Evolutionary conservation across 768 basidiomycete genomes (phyloP).

Genomic region (Collybiopsis confluens): DNA sequence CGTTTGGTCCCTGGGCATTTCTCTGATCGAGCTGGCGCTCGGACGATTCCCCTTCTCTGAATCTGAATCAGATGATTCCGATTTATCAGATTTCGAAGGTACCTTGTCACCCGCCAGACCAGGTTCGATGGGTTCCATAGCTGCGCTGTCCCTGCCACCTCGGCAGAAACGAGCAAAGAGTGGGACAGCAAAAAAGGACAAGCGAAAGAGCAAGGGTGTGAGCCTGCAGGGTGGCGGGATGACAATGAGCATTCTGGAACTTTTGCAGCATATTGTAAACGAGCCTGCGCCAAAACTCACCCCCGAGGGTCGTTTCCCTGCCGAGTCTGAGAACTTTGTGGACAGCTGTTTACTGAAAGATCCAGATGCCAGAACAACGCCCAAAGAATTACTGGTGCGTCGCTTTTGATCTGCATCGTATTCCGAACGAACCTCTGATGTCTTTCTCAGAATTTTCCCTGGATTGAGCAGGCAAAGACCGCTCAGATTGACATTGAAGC

Average conservation of each 20-base stretch:
- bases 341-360: constrained; percentile 91
- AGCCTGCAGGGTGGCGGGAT: constrained; percentile 90
- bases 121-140: constrained; percentile 43
- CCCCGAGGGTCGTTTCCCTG: constrained; percentile 46
- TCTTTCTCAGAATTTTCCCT: constrained; percentile 57
- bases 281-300: constrained; percentile 91
- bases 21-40: constrained; percentile 92
- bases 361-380: constrained; percentile 75
- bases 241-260: constrained; percentile 97
- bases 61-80: constrained; percentile 70
- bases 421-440: background rate
- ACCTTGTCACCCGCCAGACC: constrained; percentile 75
- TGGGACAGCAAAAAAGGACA: constrained; percentile 63
- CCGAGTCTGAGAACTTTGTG: constrained; percentile 78
- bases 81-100: constrained; percentile 75
- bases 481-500: constrained; percentile 69
- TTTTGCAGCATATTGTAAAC: constrained; percentile 97
- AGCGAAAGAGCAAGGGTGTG: constrained; percentile 88
- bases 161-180: constrained; percentile 30
- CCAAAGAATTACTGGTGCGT: constrained; percentile 81
- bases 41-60: constrained; percentile 97
- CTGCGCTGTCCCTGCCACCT: constrained; percentile 25
- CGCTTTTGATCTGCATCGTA: background rate
- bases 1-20: constrained; percentile 98
- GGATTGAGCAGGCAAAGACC: constrained; percentile 63